Base-by-base conservation (phyloP, 2,329 filamentous ascomycete species). In the Pseudogymnoascus sp. region DNA sequence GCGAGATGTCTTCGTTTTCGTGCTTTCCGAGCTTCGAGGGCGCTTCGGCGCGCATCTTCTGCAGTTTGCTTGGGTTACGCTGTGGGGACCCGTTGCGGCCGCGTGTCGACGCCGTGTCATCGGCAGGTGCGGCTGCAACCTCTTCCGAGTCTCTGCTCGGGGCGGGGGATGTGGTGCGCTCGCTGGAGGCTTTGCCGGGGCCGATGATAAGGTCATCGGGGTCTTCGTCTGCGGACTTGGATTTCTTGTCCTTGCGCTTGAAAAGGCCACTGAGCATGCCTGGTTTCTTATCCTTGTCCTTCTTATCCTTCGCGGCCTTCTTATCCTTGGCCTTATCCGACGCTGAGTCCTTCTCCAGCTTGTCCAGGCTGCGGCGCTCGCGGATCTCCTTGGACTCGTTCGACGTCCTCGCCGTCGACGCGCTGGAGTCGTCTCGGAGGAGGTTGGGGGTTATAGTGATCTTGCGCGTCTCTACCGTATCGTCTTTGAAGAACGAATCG, bases 401-500 rank as follows among this genome's bases (percentile, higher is more conserved):
- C 4, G 77, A 79, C 29, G 69, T 72, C 65, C 81, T 74, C 12
- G 76, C 18, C 11, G 70, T 71, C 34, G 73, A 72, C 23, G 71
- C 70, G 69, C 42, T 80, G 76, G 67, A 82, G 69, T 97, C 93
- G 68, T 97, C 93, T 45, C 93, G 87, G 42, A 97, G 79, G 62
- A 99, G 78, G 69, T 96, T 96, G 1, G 95, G 95, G 3, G 95
- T 99, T 51, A 99, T 83, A 0, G 93, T 96, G 69, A 99, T 97
- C 78, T 97, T 97, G 76, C 96, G 92, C 2, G 95, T 97, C 75
- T 97, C 95, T 39, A 91, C 89, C 34, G 86, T 91, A 72, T 99
- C 93, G 72, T 97, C 95, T 75, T 92, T 96, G 81, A 97, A 97
- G 80, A 97, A 97, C 0, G 93, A 96, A 76, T 97, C 93, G 4